Conservation (phyloP, 768 basidiomycete species). For the Hirschioporus abietinus region DNA sequence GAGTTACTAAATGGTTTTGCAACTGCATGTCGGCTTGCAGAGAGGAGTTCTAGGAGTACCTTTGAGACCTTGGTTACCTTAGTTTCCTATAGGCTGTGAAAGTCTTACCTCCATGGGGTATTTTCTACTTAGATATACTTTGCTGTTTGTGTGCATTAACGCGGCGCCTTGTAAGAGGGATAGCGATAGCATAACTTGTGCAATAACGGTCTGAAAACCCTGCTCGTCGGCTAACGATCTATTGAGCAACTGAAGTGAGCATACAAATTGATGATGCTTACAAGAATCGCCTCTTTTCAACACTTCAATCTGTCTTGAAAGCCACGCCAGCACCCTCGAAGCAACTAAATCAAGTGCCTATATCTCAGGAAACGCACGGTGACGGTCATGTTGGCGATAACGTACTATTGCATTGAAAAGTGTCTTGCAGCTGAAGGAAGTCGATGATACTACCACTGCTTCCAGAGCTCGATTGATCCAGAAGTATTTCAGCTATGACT, state of each 20-base stretch:
- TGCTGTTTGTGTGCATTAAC: slow-evolving; percentile 64
- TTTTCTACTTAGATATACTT: slow-evolving; percentile 61
- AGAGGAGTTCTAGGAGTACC: slow-evolving; percentile 50
- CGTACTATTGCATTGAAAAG: slow-evolving; percentile 81
- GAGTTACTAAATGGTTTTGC: slow-evolving; percentile 21
- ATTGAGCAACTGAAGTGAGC: not conserved
- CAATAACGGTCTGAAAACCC: slow-evolving; percentile 2
- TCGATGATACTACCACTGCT: slow-evolving; percentile 24
- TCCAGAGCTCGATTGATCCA: slow-evolving; percentile 44
- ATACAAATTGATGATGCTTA: not conserved
- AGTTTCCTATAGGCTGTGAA: not conserved
- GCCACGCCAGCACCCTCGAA: slow-evolving; percentile 58
- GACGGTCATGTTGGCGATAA: slow-evolving; percentile 1
- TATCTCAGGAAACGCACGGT: not conserved
- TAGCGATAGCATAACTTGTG: slow-evolving; percentile 53
- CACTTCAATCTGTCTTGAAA: slow-evolving; percentile 27
- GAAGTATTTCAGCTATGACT: slow-evolving; percentile 39
- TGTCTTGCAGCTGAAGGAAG: slow-evolving; percentile 67
- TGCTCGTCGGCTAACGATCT: not conserved
- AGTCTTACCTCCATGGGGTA: slow-evolving; percentile 60
- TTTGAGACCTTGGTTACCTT: not conserved
- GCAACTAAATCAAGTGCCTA: slow-evolving; percentile 45
- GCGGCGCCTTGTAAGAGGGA: slow-evolving; percentile 73
- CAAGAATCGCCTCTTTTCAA: not conserved
- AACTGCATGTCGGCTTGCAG: slow-evolving; percentile 61